Conservation (phyloP, 2,329 filamentous ascomycete species). For the Cladophialophora yegresii region DNA sequence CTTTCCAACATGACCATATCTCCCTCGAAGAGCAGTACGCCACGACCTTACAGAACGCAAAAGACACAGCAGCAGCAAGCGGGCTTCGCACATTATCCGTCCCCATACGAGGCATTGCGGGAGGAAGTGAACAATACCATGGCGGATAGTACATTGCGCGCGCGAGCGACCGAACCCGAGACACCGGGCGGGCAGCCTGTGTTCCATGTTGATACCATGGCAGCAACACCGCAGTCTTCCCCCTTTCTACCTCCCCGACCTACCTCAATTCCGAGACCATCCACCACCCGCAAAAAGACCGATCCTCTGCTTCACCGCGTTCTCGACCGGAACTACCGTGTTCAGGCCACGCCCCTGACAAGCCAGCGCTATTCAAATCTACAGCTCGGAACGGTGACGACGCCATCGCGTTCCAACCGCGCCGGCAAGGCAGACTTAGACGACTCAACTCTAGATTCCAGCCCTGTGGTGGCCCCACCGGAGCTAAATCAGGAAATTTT, state of each 20-base stretch:
- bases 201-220: constrained; percentile 50
- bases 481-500: constrained; percentile 85
- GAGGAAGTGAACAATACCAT: constrained; percentile 60
- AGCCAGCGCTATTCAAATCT: constrained; percentile 28
- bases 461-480: constrained; percentile 72
- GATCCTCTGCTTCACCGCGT: constrained; percentile 86
- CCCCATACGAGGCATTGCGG: constrained; percentile 74
- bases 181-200: constrained; percentile 31
- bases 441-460: constrained; percentile 58
- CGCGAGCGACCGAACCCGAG: constrained; percentile 39
- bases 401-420: constrained; percentile 40
- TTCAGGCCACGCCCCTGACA: constrained; percentile 82
- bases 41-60: constrained; percentile 41
- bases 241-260: constrained; percentile 55
- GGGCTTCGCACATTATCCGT: constrained; percentile 65
- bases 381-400: constrained; percentile 30
- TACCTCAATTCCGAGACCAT: constrained; percentile 48
- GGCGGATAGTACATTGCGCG: constrained; percentile 42
- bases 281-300: constrained; percentile 44
- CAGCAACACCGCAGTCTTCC: constrained; percentile 60
- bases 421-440: constrained; percentile 19
- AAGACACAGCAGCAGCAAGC: constrained; percentile 38
- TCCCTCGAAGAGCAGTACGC: constrained; percentile 54
- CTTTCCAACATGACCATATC: constrained; percentile 48
- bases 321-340: constrained; percentile 92